Evolutionary conservation across 1,139 yeast genomes (phyloP), one percentile per base, ranked within the genome.

Genomic region (Pichia sp.): DNA sequence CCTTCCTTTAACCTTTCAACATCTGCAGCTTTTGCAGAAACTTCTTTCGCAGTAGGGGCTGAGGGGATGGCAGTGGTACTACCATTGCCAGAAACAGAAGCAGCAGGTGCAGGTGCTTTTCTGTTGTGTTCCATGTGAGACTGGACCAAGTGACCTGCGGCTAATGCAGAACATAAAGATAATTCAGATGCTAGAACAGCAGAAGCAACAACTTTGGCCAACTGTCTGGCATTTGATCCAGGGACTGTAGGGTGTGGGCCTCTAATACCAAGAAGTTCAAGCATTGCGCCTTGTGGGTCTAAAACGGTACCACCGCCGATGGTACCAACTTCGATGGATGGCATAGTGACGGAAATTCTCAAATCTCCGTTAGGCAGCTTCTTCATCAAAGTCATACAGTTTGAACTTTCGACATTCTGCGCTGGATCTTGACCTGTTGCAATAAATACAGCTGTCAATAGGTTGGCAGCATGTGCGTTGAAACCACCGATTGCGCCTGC

Each of bases 391-490:
- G 99, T 93, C 61, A 95, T 92, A 84, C 99, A 95, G 74, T 92
- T 93, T 40, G 97, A 90, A 57, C 95, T 85, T 74, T 93, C 99
- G 54, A 95, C 98, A 68, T 92, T 93, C 75, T 90, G 98, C 1
- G 98, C 98, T 13, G 98, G 98, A 73, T 93, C 99, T 76, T 93
- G 99, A 57, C 99, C 99, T 62, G 96, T 83, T 4, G 99, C 99
- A 63, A 93, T 76, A 71, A 74, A 93, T 32, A 93, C 85, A 10
- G 99, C 98, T 34, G 99, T 93, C 43, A 93, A 93, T 65, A 93
- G 75, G 70, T 93, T 93, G 49, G 99, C 96, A 50, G 99, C 98
- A 64, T 93, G 99, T 0, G 99, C 99, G 69, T 95, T 93, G 74
- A 89, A 92, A 1, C 99, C 99, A 67, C 99, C 99, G 63, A 93